phyloP scores from a whole-genome alignment of 148 eudicot genomes.

The Rhododendron griersonianum region DNA sequence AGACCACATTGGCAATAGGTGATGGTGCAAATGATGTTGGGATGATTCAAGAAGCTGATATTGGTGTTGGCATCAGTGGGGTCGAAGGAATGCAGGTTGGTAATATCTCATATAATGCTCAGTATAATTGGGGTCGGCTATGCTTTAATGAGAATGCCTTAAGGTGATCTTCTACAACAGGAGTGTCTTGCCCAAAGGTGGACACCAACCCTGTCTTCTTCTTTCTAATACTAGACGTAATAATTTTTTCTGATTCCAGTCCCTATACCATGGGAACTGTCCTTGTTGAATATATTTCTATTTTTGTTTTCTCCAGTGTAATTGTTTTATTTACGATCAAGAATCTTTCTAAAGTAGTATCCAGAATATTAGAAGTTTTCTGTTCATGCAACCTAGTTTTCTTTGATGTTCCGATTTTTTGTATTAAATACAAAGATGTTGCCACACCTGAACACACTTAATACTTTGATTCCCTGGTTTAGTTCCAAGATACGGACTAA shows the following conservation, averaged over 20 bases:
- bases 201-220: neutral
- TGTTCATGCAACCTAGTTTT: neutral
- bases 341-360: neutral
- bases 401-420: neutral
- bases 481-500: neutral
- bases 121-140: neutral
- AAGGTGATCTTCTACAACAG: neutral
- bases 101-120: neutral
- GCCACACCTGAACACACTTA: neutral
- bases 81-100: constrained; percentile 98
- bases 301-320: neutral
- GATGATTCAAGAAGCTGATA: constrained; percentile 99
- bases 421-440: neutral
- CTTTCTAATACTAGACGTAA: neutral
- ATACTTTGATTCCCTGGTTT: neutral
- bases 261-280: neutral
- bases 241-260: neutral
- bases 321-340: neutral
- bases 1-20: constrained; percentile 87
- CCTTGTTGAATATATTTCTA: neutral
- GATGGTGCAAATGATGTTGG: constrained; percentile 99
- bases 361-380: neutral
- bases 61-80: constrained; percentile 98
- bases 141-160: neutral
- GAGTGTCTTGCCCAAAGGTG: neutral